Conservation (phyloP, 257 asterid species). For the Solanum microdontum region DNA sequence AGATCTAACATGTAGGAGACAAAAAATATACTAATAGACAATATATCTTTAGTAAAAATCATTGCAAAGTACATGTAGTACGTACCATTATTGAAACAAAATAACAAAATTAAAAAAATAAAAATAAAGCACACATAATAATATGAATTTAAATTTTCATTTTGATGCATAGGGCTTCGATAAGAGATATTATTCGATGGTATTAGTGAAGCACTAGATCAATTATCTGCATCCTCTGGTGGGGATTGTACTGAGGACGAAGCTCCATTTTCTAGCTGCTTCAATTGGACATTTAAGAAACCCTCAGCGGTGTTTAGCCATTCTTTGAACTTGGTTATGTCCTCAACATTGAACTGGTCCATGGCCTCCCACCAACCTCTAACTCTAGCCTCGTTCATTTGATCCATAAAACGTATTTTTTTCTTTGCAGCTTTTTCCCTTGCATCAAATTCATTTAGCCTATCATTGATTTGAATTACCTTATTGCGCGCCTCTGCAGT, state of each 20-base stretch:
- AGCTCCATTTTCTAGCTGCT: neutral
- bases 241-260: neutral
- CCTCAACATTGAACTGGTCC: neutral
- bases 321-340: neutral
- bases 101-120: neutral
- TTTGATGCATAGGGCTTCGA: neutral
- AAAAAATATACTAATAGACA: neutral
- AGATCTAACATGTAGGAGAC: neutral
- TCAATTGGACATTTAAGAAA: neutral
- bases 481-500: neutral
- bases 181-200: neutral
- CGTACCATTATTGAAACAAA: neutral
- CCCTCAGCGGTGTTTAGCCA: fast-evolving
- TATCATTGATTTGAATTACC: neutral
- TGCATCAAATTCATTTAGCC: neutral
- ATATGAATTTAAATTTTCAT: neutral
- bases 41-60: neutral
- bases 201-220: neutral
- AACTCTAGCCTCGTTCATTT: neutral
- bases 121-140: neutral
- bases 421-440: neutral
- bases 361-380: neutral
- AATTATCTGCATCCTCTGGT: neutral
- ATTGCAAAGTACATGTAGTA: neutral
- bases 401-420: neutral